Base-by-base conservation (phyloP, 2,329 filamentous ascomycete species). In the Cladophialophora chaetospira region DNA sequence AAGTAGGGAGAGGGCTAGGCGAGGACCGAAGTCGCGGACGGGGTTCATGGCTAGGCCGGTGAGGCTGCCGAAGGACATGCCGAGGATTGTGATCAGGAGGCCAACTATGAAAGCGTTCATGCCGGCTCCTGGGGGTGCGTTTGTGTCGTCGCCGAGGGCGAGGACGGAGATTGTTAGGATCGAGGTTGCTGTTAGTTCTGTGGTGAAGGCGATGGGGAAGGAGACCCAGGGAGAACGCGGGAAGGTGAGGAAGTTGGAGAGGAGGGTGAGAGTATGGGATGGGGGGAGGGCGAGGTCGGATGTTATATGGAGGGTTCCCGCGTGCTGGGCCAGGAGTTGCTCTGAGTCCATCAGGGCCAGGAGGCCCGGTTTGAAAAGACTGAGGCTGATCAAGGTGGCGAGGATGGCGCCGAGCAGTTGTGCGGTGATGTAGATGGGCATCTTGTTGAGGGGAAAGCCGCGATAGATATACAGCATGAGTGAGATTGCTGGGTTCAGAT, bases 371-470 rank as follows among this genome's bases (percentile, higher is more conserved):
- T 21, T 49, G 44, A 57, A 79, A 19, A 79, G 53, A 2, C 72
- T 73, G 57, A 75, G 78, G 0, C 79, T 74, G 23, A 78, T 70
- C 35, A 80, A 67, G n/a, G 68, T 70, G 1, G 80, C 81, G 26
- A 75, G 66, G 43, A 84, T 77, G 0, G 79, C 80, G 2, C 76
- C 80, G 0, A 83, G 65, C 53, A 82, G 72, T 60, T 84, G 81
- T 4, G 80, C 79, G 2, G 73, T 59, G 6, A 79, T 73, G 65
- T 83, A 84, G 5, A 76, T 70, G 2, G 76, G 70, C 25, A 80
- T 74, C 67, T 81, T 79, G 9, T 73, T 67, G 62, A 79, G 76
- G 0, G 81, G 81, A 26, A 84, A 81, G 2, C 79, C 79, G 40
- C 79, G 77, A 63, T 74, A 81, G 60, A 79, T 72, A 68, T 71